Conservation (phyloP, 2,329 filamentous ascomycete species). For the Fusarium anthophilum region DNA sequence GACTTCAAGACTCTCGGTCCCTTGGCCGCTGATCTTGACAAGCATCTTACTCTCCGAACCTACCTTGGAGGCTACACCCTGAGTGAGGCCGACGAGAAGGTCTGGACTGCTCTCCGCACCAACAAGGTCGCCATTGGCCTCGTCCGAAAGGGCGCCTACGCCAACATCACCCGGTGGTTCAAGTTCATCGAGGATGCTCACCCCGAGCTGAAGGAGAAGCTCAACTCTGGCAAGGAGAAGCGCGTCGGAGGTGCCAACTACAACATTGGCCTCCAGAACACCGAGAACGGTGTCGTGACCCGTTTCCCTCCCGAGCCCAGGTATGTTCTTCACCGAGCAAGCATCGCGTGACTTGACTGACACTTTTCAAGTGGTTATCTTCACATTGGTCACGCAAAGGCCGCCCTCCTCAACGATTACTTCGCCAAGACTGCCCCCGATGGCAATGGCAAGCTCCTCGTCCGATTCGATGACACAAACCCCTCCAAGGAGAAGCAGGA, state of each 20-base stretch:
- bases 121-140: conserved; percentile 87
- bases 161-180: conserved; percentile 88
- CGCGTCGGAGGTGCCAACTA: conserved; percentile 86
- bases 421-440: conserved; percentile 95
- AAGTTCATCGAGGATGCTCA: conserved; percentile 83
- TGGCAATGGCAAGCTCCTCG: conserved; percentile 87
- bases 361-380: conserved; percentile 72
- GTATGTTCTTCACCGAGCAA: conserved; percentile 56
- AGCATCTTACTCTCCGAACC: conserved; percentile 85
- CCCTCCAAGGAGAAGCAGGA: conserved; percentile 97
- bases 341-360: conserved; percentile 18
- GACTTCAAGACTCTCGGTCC: conserved; percentile 86
- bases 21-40: conserved; percentile 80
- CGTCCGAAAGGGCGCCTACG: conserved; percentile 79
- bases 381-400: conserved; percentile 96
- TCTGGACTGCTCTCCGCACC: conserved; percentile 84
- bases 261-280: conserved; percentile 85
- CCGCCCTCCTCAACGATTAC: conserved; percentile 92
- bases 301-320: conserved; percentile 95
- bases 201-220: conserved; percentile 76
- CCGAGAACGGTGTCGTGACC: conserved; percentile 88
- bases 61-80: conserved; percentile 85
- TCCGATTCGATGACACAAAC: conserved; percentile 98
- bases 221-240: conserved; percentile 66
- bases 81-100: conserved; percentile 78